Evolutionary conservation across 2,329 filamentous ascomycete species (phyloP).

Genomic region (Cladosporium sp.): DNA sequence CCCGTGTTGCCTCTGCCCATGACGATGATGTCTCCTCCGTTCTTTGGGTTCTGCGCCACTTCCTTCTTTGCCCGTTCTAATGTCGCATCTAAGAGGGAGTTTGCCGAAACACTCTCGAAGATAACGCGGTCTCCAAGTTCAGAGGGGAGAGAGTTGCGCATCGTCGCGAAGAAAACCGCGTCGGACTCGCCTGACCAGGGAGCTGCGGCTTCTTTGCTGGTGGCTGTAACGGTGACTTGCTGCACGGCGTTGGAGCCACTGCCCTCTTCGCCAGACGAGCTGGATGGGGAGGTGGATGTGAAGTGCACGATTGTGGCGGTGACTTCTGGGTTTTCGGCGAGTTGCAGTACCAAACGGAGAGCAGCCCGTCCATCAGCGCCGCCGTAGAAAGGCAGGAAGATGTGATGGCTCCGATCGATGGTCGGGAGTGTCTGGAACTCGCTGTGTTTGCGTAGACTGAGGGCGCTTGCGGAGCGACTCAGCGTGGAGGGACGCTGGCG

Average conservation of each 20-base stretch:
- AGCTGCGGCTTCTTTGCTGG: background rate
- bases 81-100: conserved; percentile 42
- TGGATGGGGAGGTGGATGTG: background rate
- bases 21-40: conserved; percentile 68
- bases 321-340: conserved; percentile 73
- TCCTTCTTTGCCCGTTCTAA: conserved; percentile 55
- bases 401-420: conserved; percentile 68
- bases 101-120: conserved; percentile 49
- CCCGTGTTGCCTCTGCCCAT: conserved; percentile 50
- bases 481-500: conserved; percentile 35
- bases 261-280: background rate
- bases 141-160: conserved; percentile 53
- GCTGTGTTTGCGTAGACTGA: conserved; percentile 58
- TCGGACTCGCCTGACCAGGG: conserved; percentile 31
- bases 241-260: background rate
- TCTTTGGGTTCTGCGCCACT: conserved; percentile 57
- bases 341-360: conserved; percentile 74
- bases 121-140: conserved; percentile 53
- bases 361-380: conserved; percentile 77
- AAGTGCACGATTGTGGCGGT: conserved; percentile 72
- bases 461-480: conserved; percentile 48
- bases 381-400: conserved; percentile 85
- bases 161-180: conserved; percentile 52
- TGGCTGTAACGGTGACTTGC: conserved; percentile 10
- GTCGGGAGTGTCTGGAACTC: conserved; percentile 54